Evolutionary conservation across 352 stramenopile species (phyloP).

Genomic region (Globisporangium uncinulatum): DNA sequence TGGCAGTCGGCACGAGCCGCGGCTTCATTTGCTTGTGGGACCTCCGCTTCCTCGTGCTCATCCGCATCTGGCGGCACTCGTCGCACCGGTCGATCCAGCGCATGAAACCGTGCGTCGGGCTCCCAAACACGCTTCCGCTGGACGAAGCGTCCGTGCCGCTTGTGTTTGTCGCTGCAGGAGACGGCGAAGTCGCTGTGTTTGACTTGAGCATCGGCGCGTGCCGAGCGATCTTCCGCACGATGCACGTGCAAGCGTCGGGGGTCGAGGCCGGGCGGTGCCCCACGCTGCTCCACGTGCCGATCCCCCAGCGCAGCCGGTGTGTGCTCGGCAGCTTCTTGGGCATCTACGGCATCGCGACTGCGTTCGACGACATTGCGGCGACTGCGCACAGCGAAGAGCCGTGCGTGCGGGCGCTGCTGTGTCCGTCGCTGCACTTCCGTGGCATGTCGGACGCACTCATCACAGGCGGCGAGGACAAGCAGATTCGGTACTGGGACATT

Average conservation of each 20-base stretch:
- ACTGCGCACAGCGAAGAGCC: constrained; percentile 67
- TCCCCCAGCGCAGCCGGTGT: constrained; percentile 66
- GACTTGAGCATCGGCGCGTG: constrained; percentile 88
- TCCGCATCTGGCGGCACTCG: constrained; percentile 96
- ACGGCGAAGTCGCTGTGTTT: constrained; percentile 90
- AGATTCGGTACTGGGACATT: constrained; percentile 98
- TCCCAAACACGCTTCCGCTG: constrained; percentile 73
- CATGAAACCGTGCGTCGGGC: constrained; percentile 75
- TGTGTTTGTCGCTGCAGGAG: constrained; percentile 92
- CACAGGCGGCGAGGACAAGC: constrained; percentile 91
- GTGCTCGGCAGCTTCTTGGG: constrained; percentile 70
- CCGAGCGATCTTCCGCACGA: constrained; percentile 88
- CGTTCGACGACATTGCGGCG: constrained; percentile 80
- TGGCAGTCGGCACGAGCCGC: constrained; percentile 91
- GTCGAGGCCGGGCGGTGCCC: constrained; percentile 70
- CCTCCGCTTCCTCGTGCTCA: constrained; percentile 92
- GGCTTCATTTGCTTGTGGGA: constrained; percentile 97
- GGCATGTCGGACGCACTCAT: constrained; percentile 85
- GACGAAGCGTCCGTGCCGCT: constrained; percentile 82
- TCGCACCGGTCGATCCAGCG: constrained; percentile 87
- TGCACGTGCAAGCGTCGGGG: constrained; percentile 73
- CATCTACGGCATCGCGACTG: constrained; percentile 74
- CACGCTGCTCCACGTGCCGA: constrained; percentile 67
- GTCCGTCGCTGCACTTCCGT: constrained; percentile 83
- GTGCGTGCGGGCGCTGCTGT: constrained; percentile 84